phyloP scores from a whole-genome alignment of 1,139 yeast genomes.

The Magnusiomyces sp. region DNA sequence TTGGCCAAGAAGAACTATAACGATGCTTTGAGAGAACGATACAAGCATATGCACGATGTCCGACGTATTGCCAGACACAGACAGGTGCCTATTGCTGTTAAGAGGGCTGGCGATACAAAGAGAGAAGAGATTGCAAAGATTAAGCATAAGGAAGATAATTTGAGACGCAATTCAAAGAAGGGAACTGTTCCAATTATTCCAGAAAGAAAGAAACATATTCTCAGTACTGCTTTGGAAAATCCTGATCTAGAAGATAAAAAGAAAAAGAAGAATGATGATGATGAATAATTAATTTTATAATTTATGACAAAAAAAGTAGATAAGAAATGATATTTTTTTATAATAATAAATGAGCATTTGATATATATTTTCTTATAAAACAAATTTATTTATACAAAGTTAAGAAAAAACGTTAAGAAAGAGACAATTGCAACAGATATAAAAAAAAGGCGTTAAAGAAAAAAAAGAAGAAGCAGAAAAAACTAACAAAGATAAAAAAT shows the following conservation, averaged over 20 bases:
- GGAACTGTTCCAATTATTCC: constrained; percentile 48
- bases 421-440: too few species aligned
- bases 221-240: constrained; percentile 67
- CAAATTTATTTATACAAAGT: not conserved
- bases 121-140: constrained; percentile 60
- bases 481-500: too few species aligned
- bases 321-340: too few species aligned
- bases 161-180: constrained; percentile 65
- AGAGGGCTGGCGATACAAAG: constrained; percentile 84
- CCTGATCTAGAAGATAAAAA: not conserved
- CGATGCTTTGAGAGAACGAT: constrained; percentile 82
- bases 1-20: constrained; percentile 83
- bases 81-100: constrained; percentile 77
- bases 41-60: constrained; percentile 94
- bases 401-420: not conserved
- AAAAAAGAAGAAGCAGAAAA: too few species aligned
- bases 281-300: not conserved
- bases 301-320: too few species aligned
- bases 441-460: too few species aligned
- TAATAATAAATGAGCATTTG: too few species aligned
- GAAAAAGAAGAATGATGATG: not conserved
- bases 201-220: constrained; percentile 79
- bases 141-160: constrained; percentile 74
- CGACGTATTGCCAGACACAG: constrained; percentile 84
- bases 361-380: not conserved